Conservation (phyloP, 2,329 filamentous ascomycete genomes). For the Xylaria sp. region DNA sequence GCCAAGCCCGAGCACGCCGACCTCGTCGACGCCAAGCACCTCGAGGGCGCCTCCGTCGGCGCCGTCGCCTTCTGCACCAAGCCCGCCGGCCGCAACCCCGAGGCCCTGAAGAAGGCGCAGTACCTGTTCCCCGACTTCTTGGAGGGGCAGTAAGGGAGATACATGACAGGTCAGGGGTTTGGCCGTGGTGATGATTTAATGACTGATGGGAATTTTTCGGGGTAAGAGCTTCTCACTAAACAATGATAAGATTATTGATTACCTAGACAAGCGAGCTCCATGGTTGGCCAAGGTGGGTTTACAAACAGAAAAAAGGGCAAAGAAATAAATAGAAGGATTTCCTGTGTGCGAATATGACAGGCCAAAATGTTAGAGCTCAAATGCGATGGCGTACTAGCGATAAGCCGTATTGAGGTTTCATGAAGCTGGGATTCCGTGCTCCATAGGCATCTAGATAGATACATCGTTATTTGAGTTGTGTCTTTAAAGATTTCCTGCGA, state of each 20-base stretch:
- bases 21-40: conserved; percentile 81
- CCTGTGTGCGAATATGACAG: neutral
- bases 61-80: conserved; percentile 86
- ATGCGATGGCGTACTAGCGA: neutral
- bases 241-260: conserved; percentile 5
- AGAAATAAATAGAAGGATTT: neutral
- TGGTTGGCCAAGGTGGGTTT: neutral
- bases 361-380: neutral
- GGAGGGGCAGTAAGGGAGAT: conserved; percentile 6
- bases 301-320: neutral
- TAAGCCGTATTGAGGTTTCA: neutral
- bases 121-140: conserved; percentile 91
- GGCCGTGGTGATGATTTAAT: conserved; percentile 13
- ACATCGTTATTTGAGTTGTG: neutral
- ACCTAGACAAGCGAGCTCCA: conserved; percentile 5
- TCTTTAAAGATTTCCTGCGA: neutral
- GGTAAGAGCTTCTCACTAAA: neutral
- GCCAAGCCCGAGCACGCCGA: conserved; percentile 77
- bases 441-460: neutral
- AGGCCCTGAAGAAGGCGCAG: conserved; percentile 81
- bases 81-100: conserved; percentile 74
- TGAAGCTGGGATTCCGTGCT: neutral
- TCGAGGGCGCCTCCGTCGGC: conserved; percentile 78
- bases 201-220: conserved; percentile 19
- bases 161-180: no score